phyloP scores from a whole-genome alignment of 2,329 filamentous ascomycete species.

The Aspergillus oerlinghausenensis region DNA sequence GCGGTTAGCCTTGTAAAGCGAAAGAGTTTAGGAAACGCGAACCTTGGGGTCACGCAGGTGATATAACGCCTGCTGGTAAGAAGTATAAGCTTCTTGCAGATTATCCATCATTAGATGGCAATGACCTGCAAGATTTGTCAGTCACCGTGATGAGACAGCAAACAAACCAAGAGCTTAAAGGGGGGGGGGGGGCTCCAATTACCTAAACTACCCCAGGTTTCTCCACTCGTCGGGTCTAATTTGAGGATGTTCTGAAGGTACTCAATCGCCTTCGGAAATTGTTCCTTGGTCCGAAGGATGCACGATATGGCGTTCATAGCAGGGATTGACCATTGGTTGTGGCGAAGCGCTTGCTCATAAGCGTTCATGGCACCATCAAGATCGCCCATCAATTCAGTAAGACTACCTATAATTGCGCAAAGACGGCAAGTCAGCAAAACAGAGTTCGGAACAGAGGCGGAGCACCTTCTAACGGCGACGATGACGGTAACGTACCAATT shows the following conservation, averaged over 20 bases:
- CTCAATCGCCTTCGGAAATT: slow-evolving; percentile 90
- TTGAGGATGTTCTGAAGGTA: slow-evolving; percentile 89
- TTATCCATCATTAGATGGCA: slow-evolving; percentile 99
- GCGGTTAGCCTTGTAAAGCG: slow-evolving; percentile 5
- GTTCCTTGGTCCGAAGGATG: slow-evolving; percentile 85
- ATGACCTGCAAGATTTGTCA: slow-evolving; percentile 60
- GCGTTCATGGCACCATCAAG: slow-evolving; percentile 83
- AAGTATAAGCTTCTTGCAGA: slow-evolving; percentile 90
- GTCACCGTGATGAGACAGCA: neutral
- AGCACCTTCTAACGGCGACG: neutral
- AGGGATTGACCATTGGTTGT: slow-evolving; percentile 81
- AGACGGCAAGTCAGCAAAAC: slow-evolving; percentile 11
- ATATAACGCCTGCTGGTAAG: slow-evolving; percentile 92
- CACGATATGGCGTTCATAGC: slow-evolving; percentile 94
- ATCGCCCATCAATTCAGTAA: slow-evolving; percentile 83
- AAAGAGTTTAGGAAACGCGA: slow-evolving; percentile 22
- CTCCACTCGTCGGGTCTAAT: slow-evolving; percentile 81
- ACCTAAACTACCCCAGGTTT: slow-evolving; percentile 96
- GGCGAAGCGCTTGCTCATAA: slow-evolving; percentile 83
- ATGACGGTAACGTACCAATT: slow-evolving; percentile 61
- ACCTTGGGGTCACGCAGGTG: slow-evolving; percentile 92
- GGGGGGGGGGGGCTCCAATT: too few species aligned
- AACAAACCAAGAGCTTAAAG: neutral
- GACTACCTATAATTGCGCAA: slow-evolving; percentile 56
- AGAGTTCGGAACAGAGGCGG: neutral